These are phyloP conservation scores for Starmerella bombi DNA, from an alignment of 805 yeast species.

Conservation along the genomic window DNA sequence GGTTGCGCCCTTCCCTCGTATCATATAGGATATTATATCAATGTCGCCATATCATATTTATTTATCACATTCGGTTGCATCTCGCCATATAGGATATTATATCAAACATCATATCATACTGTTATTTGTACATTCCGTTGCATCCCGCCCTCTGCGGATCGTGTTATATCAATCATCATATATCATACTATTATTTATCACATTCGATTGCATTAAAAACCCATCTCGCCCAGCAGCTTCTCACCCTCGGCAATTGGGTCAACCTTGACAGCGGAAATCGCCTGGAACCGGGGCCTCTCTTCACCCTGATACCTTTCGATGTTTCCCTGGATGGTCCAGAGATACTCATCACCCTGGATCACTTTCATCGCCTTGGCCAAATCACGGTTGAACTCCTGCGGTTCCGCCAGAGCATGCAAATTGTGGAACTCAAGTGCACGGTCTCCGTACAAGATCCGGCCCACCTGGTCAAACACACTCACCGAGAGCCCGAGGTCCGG, in stretches of 20 bases:
- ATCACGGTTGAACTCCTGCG: slow-evolving; percentile 30
- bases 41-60: too few relatives aligned
- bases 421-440: slow-evolving; percentile 47
- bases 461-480: slow-evolving; percentile 77
- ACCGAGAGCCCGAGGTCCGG: slow-evolving; percentile 44
- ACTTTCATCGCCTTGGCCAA: slow-evolving; percentile 36
- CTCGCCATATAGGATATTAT: too few relatives aligned
- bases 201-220: slow-evolving; percentile 11
- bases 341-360: slow-evolving; percentile 53
- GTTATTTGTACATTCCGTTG: too few relatives aligned
- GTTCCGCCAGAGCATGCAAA: slow-evolving; percentile 21
- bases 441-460: slow-evolving; percentile 48
- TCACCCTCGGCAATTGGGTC: slow-evolving; percentile 8
- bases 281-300: slow-evolving; percentile 54
- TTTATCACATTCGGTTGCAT: too few relatives aligned
- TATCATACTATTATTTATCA: too few relatives aligned
- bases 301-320: slow-evolving; percentile 75
- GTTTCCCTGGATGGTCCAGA: slow-evolving; percentile 67
- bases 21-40: too few relatives aligned
- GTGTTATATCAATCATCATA: too few relatives aligned
- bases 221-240: slow-evolving; percentile 15
- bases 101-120: too few relatives aligned
- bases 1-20: too few relatives aligned
- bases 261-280: slow-evolving; percentile 31
- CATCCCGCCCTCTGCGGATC: too few relatives aligned